These are phyloP conservation scores for Escallonia rubra DNA, from an alignment of 129 eudicot genomes.

Conservation along the genomic window DNA sequence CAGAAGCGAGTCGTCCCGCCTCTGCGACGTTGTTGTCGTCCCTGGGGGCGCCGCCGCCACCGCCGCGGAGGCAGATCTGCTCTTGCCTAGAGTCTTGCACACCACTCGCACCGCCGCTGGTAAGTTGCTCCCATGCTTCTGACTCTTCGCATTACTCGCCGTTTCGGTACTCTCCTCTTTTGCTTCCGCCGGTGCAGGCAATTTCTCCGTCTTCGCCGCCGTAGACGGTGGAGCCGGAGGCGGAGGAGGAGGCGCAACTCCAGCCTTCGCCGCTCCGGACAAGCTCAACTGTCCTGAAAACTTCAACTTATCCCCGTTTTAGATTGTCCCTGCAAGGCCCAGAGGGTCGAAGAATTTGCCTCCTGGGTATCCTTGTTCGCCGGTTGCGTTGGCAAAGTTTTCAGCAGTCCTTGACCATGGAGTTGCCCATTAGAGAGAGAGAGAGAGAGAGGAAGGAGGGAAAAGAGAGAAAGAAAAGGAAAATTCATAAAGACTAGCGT, in stretches of 20 bases:
- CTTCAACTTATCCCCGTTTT: slow-evolving; percentile 57
- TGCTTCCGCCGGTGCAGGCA: slow-evolving; percentile 13
- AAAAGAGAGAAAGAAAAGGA: too few relatives aligned
- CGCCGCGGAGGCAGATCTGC: slow-evolving; percentile 55
- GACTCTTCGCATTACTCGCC: slow-evolving; percentile 22
- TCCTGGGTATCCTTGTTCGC: too few relatives aligned
- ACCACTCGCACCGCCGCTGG: slow-evolving; percentile 66
- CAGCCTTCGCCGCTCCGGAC: slow-evolving; percentile 19
- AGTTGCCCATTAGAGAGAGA: too few relatives aligned
- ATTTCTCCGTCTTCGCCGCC: slow-evolving; percentile 11
- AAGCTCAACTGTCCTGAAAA: slow-evolving; percentile 39
- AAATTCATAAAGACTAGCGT: too few relatives aligned
- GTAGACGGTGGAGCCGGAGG: slow-evolving; percentile 16
- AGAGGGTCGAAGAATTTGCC: too few relatives aligned
- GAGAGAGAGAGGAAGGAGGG: too few relatives aligned
- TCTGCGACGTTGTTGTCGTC: slow-evolving; percentile 21
- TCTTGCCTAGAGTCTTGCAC: slow-evolving; percentile 64
- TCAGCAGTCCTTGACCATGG: too few relatives aligned
- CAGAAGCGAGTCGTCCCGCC: slow-evolving; percentile 73
- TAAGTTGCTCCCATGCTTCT: slow-evolving; percentile 44
- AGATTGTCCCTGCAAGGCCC: too few relatives aligned
- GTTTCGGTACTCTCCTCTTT: slow-evolving; percentile 16
- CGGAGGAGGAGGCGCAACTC: slow-evolving; percentile 10
- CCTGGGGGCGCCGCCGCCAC: slow-evolving; percentile 43
- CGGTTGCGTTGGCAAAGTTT: too few relatives aligned